Evolutionary conservation across 345 rosid species (phyloP).

Genomic region (Boechera retrofracta): DNA sequence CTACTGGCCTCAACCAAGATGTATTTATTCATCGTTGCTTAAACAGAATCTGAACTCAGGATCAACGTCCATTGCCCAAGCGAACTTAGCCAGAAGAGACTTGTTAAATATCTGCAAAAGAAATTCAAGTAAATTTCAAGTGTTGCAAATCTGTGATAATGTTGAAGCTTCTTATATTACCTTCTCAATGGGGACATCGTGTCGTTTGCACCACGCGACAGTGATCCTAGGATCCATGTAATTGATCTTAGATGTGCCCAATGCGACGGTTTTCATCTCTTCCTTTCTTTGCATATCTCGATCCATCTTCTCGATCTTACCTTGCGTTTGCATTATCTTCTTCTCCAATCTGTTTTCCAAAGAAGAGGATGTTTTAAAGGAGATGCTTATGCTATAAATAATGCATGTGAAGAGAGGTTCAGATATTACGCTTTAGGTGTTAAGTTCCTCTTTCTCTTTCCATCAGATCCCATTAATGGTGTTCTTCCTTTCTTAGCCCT

Average conservation of each 20-base stretch:
- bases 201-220: slow-evolving; percentile 98
- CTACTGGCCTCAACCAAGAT: slow-evolving; percentile 30
- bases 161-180: slow-evolving; percentile 44
- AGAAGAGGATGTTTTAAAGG: neutral
- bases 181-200: slow-evolving; percentile 97
- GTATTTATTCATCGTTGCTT: slow-evolving; percentile 20
- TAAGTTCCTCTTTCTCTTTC: slow-evolving; percentile 88
- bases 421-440: slow-evolving; percentile 82
- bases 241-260: slow-evolving; percentile 96
- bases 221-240: slow-evolving; percentile 96
- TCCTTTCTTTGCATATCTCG: slow-evolving; percentile 80
- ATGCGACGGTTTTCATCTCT: slow-evolving; percentile 88
- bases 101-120: slow-evolving; percentile 42
- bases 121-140: neutral
- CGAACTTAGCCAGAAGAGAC: slow-evolving; percentile 74
- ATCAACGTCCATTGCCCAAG: slow-evolving; percentile 98
- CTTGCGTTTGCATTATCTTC: slow-evolving; percentile 63
- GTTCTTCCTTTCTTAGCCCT: slow-evolving; percentile 94
- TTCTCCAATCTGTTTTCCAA: slow-evolving; percentile 64
- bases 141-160: slow-evolving; percentile 10
- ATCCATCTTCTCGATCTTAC: slow-evolving; percentile 86
- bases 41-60: slow-evolving; percentile 91
- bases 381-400: neutral
- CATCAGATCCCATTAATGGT: slow-evolving; percentile 79
- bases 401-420: slow-evolving; percentile 1